Conservation (phyloP, 257 asterid genomes). For the Coffea canephora region DNA sequence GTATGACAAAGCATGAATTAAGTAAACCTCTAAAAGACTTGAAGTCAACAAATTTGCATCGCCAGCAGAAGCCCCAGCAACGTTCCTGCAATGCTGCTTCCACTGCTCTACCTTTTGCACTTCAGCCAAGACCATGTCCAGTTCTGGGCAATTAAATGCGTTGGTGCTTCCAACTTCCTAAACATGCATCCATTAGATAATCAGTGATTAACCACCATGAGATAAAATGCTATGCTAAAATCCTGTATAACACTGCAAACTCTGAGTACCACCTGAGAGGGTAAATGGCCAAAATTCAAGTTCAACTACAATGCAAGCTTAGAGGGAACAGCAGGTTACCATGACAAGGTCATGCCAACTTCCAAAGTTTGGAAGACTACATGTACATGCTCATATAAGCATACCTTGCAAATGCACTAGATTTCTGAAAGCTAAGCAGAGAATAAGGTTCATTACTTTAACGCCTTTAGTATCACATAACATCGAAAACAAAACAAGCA, state of each 20-base stretch:
- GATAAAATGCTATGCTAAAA: background rate
- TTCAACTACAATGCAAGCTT: background rate
- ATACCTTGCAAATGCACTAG: background rate
- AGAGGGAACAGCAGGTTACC: background rate
- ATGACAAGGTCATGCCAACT: background rate
- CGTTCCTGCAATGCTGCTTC: constrained; percentile 50
- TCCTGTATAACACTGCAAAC: background rate
- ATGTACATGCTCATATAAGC: background rate
- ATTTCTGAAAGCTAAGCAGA: background rate
- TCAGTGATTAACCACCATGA: constrained; percentile 7
- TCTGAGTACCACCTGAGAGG: background rate
- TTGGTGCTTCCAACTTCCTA: constrained; percentile 69
- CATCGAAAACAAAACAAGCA: background rate
- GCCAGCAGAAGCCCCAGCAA: constrained; percentile 44
- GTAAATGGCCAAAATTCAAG: too few species aligned
- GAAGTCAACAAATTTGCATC: constrained; percentile 37
- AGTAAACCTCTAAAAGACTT: constrained; percentile 56
- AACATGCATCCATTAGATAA: constrained; percentile 19
- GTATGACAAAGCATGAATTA: constrained; percentile 7
- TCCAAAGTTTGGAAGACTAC: background rate
- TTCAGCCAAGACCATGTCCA: constrained; percentile 61
- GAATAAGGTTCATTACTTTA: background rate
- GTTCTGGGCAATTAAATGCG: constrained; percentile 72
- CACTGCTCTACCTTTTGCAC: constrained; percentile 57
- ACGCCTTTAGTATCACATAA: background rate